These are phyloP conservation scores for Aspergillus niger DNA, from an alignment of 2,329 filamentous ascomycete genomes.

Conservation along the genomic window DNA sequence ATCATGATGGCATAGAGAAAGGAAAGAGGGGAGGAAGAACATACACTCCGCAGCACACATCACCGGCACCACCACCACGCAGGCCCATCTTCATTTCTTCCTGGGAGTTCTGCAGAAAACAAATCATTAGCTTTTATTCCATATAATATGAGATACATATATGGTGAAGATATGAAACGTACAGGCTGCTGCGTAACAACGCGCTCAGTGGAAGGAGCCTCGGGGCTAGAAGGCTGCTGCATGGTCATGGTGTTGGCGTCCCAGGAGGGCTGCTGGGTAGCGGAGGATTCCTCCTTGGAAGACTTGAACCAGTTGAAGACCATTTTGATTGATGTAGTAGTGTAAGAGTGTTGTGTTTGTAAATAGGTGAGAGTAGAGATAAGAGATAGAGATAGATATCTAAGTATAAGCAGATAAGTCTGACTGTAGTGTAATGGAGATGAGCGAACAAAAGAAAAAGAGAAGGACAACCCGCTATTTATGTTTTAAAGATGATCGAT, in stretches of 20 bases:
- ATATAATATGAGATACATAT: no score
- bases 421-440: background rate
- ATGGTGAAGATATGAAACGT: background rate
- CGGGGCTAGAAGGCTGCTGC: slow-evolving; percentile 29
- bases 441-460: background rate
- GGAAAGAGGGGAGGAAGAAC: slow-evolving; percentile 3
- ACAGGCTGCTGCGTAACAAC: slow-evolving; percentile 29
- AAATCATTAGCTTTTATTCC: no score
- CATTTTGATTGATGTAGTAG: slow-evolving; percentile 14
- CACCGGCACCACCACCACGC: slow-evolving; percentile 32
- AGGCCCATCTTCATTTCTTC: slow-evolving; percentile 28
- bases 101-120: slow-evolving; percentile 12
- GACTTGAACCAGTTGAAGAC: slow-evolving; percentile 31
- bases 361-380: background rate
- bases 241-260: slow-evolving; percentile 31
- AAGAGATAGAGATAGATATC: background rate
- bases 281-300: slow-evolving; percentile 22
- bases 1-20: background rate
- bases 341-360: background rate
- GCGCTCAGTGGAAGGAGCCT: slow-evolving; percentile 23
- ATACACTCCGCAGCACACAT: slow-evolving; percentile 35
- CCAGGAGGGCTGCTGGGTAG: slow-evolving; percentile 22
- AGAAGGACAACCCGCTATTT: background rate
- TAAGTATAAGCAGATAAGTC: background rate
- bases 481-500: background rate